phyloP scores from a whole-genome alignment of 2,329 filamentous ascomycete genomes.

The Neurospora sp. region DNA sequence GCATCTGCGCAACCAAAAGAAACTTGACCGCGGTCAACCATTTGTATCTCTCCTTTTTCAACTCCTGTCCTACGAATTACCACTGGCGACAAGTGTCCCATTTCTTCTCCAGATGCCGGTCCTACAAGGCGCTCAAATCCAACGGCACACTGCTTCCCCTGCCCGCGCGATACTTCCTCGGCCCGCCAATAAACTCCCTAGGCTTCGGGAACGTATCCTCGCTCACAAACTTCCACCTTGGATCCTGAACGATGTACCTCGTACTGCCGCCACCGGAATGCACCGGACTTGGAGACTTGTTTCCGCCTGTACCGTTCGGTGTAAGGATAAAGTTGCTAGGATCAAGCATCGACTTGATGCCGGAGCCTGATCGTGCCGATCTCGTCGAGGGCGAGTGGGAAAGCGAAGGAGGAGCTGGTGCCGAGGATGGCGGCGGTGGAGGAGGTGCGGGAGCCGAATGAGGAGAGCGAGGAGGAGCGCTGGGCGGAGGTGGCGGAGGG shows the following conservation, averaged over 20 bases:
- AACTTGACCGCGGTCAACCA: background rate
- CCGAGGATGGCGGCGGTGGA: slow-evolving; percentile 30
- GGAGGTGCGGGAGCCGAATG: slow-evolving; percentile 28
- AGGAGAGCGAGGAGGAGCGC: slow-evolving; percentile 26
- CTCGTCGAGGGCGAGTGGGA: slow-evolving; percentile 19
- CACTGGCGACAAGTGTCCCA: background rate
- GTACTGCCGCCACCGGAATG: slow-evolving; percentile 16
- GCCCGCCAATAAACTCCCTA: slow-evolving; percentile 64
- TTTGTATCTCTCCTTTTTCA: background rate
- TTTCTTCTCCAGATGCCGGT: background rate
- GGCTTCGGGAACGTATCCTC: slow-evolving; percentile 79
- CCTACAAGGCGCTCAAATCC: slow-evolving; percentile 56
- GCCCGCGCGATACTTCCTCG: slow-evolving; percentile 78
- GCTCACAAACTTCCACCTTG: slow-evolving; percentile 77
- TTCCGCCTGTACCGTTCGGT: slow-evolving; percentile 42
- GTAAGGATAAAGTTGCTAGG: slow-evolving; percentile 67
- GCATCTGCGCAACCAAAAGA: background rate
- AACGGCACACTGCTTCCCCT: slow-evolving; percentile 89
- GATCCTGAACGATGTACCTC: slow-evolving; percentile 59
- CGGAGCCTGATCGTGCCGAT: slow-evolving; percentile 30
- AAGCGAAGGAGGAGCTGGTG: slow-evolving; percentile 23
- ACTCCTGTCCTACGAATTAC: background rate
- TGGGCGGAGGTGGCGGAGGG: slow-evolving; percentile 28
- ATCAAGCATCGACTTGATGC: slow-evolving; percentile 58
- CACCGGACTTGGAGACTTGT: slow-evolving; percentile 37